Conservation (phyloP, 768 basidiomycete species). For the Dentipellis fragilis region DNA sequence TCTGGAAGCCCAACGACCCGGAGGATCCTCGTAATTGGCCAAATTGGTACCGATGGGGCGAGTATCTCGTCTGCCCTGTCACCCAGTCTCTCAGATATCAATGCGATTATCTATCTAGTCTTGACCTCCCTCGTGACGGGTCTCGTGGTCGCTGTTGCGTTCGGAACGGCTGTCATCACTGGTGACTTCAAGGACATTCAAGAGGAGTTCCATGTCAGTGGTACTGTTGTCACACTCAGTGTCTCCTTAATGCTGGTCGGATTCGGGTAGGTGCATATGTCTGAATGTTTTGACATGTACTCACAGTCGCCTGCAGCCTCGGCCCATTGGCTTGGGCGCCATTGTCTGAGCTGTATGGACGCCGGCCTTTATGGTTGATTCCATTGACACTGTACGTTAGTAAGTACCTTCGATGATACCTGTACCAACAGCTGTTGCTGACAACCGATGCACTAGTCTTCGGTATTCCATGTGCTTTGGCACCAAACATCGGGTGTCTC, state of each 20-base stretch:
- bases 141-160: conserved; percentile 26
- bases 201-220: conserved; percentile 21
- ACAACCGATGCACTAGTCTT: conserved; percentile 16
- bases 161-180: conserved; percentile 27
- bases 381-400: conserved; percentile 30
- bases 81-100: neutral
- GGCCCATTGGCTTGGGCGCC: conserved; percentile 20
- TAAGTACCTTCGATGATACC: conserved; percentile 4
- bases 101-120: conserved; percentile 8
- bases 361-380: conserved; percentile 26
- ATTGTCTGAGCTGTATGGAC: conserved; percentile 29
- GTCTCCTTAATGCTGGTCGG: conserved; percentile 29
- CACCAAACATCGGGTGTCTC: conserved; percentile 28
- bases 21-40: conserved; percentile 32
- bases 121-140: conserved; percentile 22
- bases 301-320: conserved; percentile 10
- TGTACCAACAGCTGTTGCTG: neutral
- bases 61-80: conserved; percentile 1
- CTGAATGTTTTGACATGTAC: conserved; percentile 14
- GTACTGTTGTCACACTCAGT: conserved; percentile 24
- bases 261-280: conserved; percentile 22
- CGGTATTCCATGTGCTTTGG: conserved; percentile 31
- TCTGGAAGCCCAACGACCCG: conserved; percentile 27
- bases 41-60: conserved; percentile 23
- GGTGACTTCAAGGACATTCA: conserved; percentile 27